Evolutionary conservation across 2,329 filamentous ascomycete genomes (phyloP).

Genomic region (Nemania serpens): DNA sequence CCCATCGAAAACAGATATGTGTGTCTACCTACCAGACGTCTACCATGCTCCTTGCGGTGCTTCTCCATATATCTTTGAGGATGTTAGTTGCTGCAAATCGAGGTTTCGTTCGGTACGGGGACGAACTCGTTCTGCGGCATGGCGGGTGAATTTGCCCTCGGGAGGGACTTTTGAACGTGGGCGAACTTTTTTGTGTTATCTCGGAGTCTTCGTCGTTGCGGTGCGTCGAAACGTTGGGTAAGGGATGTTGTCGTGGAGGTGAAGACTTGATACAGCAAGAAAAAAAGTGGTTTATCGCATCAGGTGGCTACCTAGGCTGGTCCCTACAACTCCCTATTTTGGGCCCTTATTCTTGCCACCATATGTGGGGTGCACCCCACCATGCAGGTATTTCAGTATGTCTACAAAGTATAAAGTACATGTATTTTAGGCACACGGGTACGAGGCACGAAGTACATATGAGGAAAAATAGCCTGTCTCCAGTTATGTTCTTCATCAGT

Average conservation of each 20-base stretch:
- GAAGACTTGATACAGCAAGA: conserved; percentile 6
- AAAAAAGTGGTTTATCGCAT: conserved; percentile 22
- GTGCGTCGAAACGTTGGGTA: background rate
- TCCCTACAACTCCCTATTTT: too few relatives aligned
- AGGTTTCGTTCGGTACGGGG: background rate
- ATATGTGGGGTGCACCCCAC: too few relatives aligned
- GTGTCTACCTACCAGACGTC: conserved; percentile 36
- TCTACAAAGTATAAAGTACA: too few relatives aligned
- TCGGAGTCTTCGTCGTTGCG: background rate
- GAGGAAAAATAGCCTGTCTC: too few relatives aligned
- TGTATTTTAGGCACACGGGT: too few relatives aligned
- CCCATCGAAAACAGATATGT: background rate
- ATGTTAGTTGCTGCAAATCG: background rate
- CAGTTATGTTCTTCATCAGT: background rate
- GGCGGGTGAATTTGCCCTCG: conserved; percentile 36
- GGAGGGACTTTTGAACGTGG: conserved; percentile 34
- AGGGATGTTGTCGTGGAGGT: background rate
- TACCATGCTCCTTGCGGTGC: conserved; percentile 32
- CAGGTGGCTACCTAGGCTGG: too few relatives aligned
- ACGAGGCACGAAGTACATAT: too few relatives aligned
- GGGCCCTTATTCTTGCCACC: too few relatives aligned
- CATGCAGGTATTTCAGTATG: too few relatives aligned
- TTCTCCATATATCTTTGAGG: conserved; percentile 32
- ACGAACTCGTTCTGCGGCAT: conserved; percentile 76
- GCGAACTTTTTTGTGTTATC: background rate